phyloP scores from a whole-genome alignment of 2,329 filamentous ascomycete genomes.

The Epichloe sibirici region DNA sequence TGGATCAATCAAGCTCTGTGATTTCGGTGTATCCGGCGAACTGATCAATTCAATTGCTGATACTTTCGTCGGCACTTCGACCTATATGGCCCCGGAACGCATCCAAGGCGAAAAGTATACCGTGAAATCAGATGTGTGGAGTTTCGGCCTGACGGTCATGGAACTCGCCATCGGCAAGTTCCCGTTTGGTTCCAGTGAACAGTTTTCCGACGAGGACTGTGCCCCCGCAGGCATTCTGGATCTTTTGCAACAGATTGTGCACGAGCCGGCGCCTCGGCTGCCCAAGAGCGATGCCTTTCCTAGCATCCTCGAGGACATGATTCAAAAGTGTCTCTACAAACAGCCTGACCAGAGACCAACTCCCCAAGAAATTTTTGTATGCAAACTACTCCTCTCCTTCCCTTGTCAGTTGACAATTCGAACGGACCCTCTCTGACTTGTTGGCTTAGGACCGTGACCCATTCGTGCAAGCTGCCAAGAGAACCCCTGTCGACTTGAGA shows the following conservation, averaged over 20 bases:
- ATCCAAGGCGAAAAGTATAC: constrained; percentile 97
- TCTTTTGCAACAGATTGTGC: constrained; percentile 90
- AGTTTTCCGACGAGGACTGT: constrained; percentile 59
- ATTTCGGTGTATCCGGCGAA: constrained; percentile 97
- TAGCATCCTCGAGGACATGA: constrained; percentile 88
- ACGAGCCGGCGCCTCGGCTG: constrained; percentile 84
- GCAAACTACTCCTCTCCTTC: not conserved
- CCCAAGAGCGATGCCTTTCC: constrained; percentile 98
- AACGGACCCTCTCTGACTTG: constrained; percentile 4
- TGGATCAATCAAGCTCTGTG: constrained; percentile 91
- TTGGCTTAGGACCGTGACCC: constrained; percentile 66
- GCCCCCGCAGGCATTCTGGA: constrained; percentile 92
- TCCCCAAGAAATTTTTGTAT: constrained; percentile 79
- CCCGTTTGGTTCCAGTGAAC: constrained; percentile 70
- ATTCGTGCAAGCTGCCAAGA: constrained; percentile 91
- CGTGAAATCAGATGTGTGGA: constrained; percentile 98
- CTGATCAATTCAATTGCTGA: constrained; percentile 96
- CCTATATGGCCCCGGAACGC: constrained; percentile 97
- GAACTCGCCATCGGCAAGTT: constrained; percentile 96
- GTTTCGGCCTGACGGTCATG: constrained; percentile 90
- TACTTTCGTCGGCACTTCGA: constrained; percentile 96
- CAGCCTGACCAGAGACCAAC: constrained; percentile 80
- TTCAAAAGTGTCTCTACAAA: constrained; percentile 90
- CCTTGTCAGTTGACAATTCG: not conserved
- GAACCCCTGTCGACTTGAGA: constrained; percentile 85